These are phyloP conservation scores for Chlorella sp. DNA, from an alignment of 139 green algal species.

Conservation along the genomic window DNA sequence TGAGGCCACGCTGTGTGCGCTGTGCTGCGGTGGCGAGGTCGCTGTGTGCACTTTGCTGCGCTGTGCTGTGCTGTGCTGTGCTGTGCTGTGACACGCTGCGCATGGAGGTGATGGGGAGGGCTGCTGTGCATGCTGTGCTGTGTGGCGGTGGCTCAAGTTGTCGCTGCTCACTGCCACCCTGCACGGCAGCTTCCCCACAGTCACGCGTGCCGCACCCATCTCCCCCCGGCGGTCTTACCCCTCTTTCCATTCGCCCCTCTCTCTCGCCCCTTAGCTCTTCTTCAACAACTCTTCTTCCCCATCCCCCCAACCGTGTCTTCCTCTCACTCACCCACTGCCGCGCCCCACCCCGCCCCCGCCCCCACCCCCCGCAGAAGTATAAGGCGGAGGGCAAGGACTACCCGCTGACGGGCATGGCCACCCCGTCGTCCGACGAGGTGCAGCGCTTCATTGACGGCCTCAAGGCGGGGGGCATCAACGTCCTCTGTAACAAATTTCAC, in stretches of 20 bases:
- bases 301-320: too few species aligned
- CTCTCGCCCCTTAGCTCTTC: too few species aligned
- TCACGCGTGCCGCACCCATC: too few species aligned
- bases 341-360: not conserved
- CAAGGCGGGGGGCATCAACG: conserved; percentile 38
- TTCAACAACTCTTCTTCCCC: too few species aligned
- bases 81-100: too few species aligned
- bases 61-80: not conserved
- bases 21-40: not conserved
- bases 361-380: conserved; percentile 59
- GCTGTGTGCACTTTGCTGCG: not conserved
- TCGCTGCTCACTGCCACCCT: too few species aligned
- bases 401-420: conserved; percentile 53
- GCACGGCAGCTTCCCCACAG: not conserved
- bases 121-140: too few species aligned
- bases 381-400: conserved; percentile 60
- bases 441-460: conserved; percentile 34
- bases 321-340: not conserved
- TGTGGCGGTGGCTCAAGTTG: too few species aligned
- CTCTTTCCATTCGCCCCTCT: too few species aligned
- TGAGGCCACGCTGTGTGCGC: not conserved
- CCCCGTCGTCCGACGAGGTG: conserved; percentile 42
- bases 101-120: too few species aligned
- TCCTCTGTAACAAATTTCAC: conserved; percentile 51
- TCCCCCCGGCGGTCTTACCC: too few species aligned